A percentile compares a stretch with the other conserved stretches of the same genome.
phyloP scores from a whole-genome alignment of 2,329 filamentous ascomycete genomes.

The Chrysoporthe puriensis region DNA sequence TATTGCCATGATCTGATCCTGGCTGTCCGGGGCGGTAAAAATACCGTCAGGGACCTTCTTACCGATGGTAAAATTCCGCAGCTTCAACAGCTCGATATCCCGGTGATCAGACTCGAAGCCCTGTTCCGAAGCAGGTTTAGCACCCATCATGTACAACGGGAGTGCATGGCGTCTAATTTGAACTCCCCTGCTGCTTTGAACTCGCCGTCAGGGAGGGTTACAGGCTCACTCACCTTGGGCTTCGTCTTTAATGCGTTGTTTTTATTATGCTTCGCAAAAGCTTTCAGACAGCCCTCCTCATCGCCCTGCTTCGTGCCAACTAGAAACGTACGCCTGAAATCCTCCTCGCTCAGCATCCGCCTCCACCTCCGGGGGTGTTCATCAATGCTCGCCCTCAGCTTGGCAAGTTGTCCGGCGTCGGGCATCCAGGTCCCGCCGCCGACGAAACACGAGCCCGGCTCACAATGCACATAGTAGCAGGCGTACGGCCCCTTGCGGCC shows the following conservation, averaged over 20 bases:
- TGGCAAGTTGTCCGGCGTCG: slow-evolving; percentile 65
- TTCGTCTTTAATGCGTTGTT: slow-evolving; percentile 80
- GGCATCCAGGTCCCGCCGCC: slow-evolving; percentile 85
- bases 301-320: slow-evolving; percentile 57
- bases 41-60: slow-evolving; percentile 68
- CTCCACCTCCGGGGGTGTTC: slow-evolving; percentile 72
- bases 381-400: slow-evolving; percentile 76
- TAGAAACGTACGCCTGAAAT: slow-evolving; percentile 68
- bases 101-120: slow-evolving; percentile 75
- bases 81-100: slow-evolving; percentile 79
- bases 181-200: not conserved
- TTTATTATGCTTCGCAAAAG: slow-evolving; percentile 72
- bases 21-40: slow-evolving; percentile 63
- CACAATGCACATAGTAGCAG: slow-evolving; percentile 83
- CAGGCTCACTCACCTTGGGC: slow-evolving; percentile 69
- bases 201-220: not conserved
- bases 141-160: slow-evolving; percentile 16
- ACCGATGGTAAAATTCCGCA: slow-evolving; percentile 77
- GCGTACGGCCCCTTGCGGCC: slow-evolving; percentile 87
- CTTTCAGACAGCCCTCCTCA: slow-evolving; percentile 62
- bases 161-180: not conserved
- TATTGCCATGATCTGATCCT: slow-evolving; percentile 67
- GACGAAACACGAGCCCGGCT: slow-evolving; percentile 72
- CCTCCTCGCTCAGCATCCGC: slow-evolving; percentile 62
- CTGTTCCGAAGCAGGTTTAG: slow-evolving; percentile 44